Conservation (phyloP, 495 filamentous ascomycete genomes). For the Hypomontagnella monticulosa region DNA sequence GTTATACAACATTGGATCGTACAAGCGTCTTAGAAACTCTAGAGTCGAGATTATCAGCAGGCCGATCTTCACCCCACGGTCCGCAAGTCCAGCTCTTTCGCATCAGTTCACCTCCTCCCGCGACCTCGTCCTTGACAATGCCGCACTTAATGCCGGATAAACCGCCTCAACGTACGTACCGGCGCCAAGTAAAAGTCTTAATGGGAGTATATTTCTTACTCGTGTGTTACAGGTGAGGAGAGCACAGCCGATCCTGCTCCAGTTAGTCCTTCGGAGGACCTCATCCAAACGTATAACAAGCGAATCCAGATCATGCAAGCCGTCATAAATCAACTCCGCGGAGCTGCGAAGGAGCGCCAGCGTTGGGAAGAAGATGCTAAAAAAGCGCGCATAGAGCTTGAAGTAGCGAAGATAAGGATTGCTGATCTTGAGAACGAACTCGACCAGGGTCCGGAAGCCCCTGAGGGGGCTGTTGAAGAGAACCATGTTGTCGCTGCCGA, state of each 20-base stretch:
- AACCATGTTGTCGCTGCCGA: not conserved
- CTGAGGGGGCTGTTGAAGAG: not conserved
- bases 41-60: slow-evolving; percentile 15
- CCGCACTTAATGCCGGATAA: not conserved
- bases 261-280: slow-evolving; percentile 3
- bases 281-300: slow-evolving; percentile 12
- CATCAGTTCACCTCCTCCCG: slow-evolving; percentile 3
- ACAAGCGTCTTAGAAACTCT: slow-evolving; percentile 9
- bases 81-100: slow-evolving; percentile 31
- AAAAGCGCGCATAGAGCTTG: slow-evolving; percentile 2
- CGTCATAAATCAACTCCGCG: slow-evolving; percentile 21
- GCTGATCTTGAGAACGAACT: slow-evolving; percentile 11
- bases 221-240: not conserved
- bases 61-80: not conserved
- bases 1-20: slow-evolving; percentile 21
- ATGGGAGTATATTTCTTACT: slow-evolving; percentile 1
- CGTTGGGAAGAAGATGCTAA: not conserved
- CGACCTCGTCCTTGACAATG: slow-evolving; percentile 1
- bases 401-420: slow-evolving; percentile 2
- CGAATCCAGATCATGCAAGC: slow-evolving; percentile 20
- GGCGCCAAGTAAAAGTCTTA: not conserved
- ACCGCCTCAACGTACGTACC: slow-evolving; percentile 10
- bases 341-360: not conserved
- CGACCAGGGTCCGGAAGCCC: not conserved
- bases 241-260: not conserved